phyloP scores from a whole-genome alignment of 148 eudicot genomes.

The Pouteria glomerata region DNA sequence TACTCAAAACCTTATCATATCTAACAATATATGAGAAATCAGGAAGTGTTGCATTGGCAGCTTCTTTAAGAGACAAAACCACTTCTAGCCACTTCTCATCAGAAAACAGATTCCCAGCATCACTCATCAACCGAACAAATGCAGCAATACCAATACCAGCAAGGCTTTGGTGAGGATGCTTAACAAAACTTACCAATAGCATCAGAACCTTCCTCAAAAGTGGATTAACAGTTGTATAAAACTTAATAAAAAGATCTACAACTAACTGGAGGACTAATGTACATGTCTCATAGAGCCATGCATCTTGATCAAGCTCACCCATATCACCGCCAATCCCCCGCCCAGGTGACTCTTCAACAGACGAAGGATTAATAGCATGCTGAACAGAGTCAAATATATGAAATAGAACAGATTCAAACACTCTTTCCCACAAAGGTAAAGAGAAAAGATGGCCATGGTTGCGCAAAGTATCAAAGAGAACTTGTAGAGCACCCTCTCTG shows the following conservation, averaged over 20 bases:
- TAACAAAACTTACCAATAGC: conserved; percentile 84
- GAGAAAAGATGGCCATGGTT: conserved; percentile 94
- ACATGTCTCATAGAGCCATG: conserved; percentile 99
- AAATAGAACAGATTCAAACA: conserved; percentile 92
- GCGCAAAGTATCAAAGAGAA: conserved; percentile 84
- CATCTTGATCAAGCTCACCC: conserved; percentile 81
- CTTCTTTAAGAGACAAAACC: conserved; percentile 78
- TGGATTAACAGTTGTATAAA: conserved; percentile 79
- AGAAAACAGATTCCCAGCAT: conserved; percentile 88
- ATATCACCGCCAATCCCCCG: conserved; percentile 39
- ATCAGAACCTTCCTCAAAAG: conserved; percentile 75
- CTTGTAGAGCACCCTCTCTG: conserved; percentile 83
- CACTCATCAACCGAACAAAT: conserved; percentile 89
- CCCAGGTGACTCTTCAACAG: conserved; percentile 44
- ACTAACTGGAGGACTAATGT: conserved; percentile 87
- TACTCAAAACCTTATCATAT: conserved; percentile 29
- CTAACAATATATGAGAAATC: conserved; percentile 61
- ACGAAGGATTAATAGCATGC: conserved; percentile 81
- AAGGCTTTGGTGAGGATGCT: conserved; percentile 95
- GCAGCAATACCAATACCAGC: conserved; percentile 99
- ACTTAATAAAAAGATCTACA: conserved; percentile 91
- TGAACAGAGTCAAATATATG: conserved; percentile 96
- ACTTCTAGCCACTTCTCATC: conserved; percentile 96
- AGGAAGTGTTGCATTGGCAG: conserved; percentile 78
- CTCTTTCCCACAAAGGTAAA: conserved; percentile 86